These are phyloP conservation scores for Vaccinium vitisidaea DNA, from an alignment of 148 eudicot genomes.

Conservation along the genomic window DNA sequence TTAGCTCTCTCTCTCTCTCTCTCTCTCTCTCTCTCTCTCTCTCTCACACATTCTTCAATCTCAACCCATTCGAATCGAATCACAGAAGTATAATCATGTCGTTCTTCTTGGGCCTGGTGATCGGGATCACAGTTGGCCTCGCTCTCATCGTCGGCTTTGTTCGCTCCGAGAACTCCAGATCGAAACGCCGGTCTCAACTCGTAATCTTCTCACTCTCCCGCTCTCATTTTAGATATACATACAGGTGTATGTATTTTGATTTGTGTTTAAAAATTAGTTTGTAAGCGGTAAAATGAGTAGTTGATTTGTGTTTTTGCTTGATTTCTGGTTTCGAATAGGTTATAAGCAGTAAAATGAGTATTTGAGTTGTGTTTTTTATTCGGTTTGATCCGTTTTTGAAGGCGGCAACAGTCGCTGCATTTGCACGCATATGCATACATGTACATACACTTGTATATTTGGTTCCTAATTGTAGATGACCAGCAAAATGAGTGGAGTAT, in stretches of 20 bases:
- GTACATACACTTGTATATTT: not conserved
- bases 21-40: no score
- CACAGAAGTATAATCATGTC: constrained; percentile 32
- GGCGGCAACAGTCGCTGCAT: no score
- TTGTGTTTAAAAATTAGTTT: not conserved
- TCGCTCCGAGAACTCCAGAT: constrained; percentile 81
- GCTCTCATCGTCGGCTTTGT: constrained; percentile 59
- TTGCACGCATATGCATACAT: no score
- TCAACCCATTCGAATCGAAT: not conserved
- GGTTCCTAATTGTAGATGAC: not conserved
- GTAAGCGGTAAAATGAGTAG: not conserved
- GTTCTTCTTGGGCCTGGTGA: constrained; percentile 54
- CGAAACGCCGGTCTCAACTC: constrained; percentile 60
- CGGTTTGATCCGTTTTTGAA: no score
- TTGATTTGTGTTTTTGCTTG: constrained; percentile 7
- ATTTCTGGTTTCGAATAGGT: not conserved
- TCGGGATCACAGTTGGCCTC: constrained; percentile 61
- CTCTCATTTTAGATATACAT: not conserved
- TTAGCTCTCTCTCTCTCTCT: not conserved
- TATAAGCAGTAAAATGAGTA: not conserved
- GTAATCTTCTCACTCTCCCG: constrained; percentile 18
- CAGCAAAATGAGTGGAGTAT: not conserved
- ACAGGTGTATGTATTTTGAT: not conserved
- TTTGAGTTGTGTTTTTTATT: not conserved
- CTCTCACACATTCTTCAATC: not conserved